Conservation (phyloP, 73 alveolate genomes). For the Stentor coeruleus region DNA sequence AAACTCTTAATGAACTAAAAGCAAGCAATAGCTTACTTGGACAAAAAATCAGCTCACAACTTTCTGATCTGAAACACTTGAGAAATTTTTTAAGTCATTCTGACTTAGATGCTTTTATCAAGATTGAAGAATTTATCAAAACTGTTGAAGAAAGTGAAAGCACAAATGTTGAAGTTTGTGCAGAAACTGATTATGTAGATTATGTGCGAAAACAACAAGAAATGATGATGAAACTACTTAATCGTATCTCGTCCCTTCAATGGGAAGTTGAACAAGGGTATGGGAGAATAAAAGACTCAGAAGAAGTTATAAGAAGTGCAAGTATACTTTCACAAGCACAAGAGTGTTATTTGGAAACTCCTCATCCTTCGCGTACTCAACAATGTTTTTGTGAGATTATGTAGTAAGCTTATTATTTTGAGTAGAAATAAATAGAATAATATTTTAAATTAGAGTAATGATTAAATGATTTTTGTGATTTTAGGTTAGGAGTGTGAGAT, state of each 20-base stretch:
- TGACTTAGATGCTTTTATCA: not conserved
- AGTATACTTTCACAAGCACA: not conserved
- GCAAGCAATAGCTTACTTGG: not conserved
- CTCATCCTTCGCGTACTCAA: too few species aligned
- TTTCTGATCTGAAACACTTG: not conserved
- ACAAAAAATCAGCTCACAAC: too few species aligned
- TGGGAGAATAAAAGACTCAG: not conserved
- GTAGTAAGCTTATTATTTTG: too few species aligned
- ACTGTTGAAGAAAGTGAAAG: not conserved
- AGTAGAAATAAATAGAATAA: too few species aligned
- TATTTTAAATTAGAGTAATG: too few species aligned
- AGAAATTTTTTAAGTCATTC: too few species aligned
- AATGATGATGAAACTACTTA: too few species aligned
- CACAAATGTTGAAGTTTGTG: not conserved
- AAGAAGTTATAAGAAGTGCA: not conserved
- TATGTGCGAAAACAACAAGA: not conserved
- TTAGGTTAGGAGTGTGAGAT: too few species aligned
- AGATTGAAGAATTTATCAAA: not conserved
- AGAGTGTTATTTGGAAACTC: not conserved
- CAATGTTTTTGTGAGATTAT: too few species aligned
- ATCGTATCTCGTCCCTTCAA: not conserved
- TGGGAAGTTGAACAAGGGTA: not conserved
- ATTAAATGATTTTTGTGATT: too few species aligned
- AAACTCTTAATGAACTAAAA: not conserved
- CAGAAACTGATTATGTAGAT: not conserved